Base-by-base conservation (phyloP, 306 rosid species). In the Abrus pulchellus region DNA sequence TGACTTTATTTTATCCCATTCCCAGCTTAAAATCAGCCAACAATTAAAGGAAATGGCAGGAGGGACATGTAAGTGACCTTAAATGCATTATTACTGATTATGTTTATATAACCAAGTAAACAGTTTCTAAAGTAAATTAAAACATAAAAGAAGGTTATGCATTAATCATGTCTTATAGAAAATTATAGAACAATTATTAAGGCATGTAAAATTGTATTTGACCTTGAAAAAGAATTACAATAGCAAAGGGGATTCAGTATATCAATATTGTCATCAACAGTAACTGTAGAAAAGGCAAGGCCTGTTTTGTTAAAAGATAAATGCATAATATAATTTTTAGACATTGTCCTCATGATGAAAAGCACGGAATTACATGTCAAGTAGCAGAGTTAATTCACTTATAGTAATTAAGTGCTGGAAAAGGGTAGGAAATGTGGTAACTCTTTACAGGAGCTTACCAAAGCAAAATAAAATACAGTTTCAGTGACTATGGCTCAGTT, bases 381-480 rank as follows among this genome's bases (percentile, higher is more conserved):
- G 28, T 61, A 30, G 14, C 40, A n/a, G 33, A 11, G 68, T 61
- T 0, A 12, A 28, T 34, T 62, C 44, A 62, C 10, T 44, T 36
- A 28, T 33, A 62, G 44, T 6, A 61, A 10, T 34, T 36, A 61
- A 40, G 49, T 6, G 38, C 14, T 40, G 50, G 69, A 64, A 40
- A 20, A 3, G 70, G 50, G 33, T n/a, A 40, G 70, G 2, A 64
- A 64, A 63, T 63, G 48, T 36, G 48, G 49, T 12, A 62, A 62
- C 12, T 34, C 13, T 63, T 36, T 47, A 63, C n/a, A 13, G 30
- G 52, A 78, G 44, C 32, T 62, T 43, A 50, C 53, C 10, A 76
- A 68, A 49, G 61, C 8, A 60, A 76, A 33, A 40, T 43, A 68
- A 67, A 74, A 47, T 0, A 60, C 67, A 69, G 74, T 43, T 68